Conservation (phyloP, 2,329 filamentous ascomycete genomes). For the Penicillium paneum region DNA sequence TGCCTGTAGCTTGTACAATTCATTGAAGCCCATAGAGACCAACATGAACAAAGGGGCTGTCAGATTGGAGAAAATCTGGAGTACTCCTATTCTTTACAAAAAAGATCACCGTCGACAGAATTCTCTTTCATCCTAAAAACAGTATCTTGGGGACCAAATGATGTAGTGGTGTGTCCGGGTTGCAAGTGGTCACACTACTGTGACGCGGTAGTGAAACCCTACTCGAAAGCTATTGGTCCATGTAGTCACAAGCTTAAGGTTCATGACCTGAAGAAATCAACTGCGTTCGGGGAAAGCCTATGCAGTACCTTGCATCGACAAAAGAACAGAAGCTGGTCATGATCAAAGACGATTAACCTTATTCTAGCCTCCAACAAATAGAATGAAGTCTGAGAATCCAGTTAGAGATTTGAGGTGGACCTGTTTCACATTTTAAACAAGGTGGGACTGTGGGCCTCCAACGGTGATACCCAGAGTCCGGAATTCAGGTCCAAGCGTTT, state of each 20-base stretch:
- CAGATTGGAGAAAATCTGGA: background rate
- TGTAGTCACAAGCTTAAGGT: background rate
- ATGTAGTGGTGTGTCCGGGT: background rate
- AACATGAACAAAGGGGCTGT: background rate
- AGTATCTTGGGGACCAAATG: background rate
- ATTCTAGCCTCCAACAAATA: conserved; percentile 1
- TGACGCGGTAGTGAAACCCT: background rate
- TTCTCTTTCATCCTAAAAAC: background rate
- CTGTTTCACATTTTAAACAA: background rate
- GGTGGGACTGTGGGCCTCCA: background rate
- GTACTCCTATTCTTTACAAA: background rate
- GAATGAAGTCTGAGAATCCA: background rate
- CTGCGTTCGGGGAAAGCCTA: background rate
- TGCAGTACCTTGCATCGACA: background rate
- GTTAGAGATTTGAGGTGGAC: background rate
- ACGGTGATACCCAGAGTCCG: background rate
- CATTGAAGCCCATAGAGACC: background rate
- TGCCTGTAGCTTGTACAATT: background rate
- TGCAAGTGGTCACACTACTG: background rate
- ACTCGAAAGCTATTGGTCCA: background rate
- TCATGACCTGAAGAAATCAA: background rate
- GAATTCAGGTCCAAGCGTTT: conserved; percentile 1
- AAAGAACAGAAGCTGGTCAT: background rate
- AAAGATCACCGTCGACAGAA: background rate
- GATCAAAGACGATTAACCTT: background rate